Evolutionary conservation across 1,284 basidiomycete genomes (phyloP), one percentile per base, ranked within the genome.

Genomic region (Leccinum fuscescens): DNA sequence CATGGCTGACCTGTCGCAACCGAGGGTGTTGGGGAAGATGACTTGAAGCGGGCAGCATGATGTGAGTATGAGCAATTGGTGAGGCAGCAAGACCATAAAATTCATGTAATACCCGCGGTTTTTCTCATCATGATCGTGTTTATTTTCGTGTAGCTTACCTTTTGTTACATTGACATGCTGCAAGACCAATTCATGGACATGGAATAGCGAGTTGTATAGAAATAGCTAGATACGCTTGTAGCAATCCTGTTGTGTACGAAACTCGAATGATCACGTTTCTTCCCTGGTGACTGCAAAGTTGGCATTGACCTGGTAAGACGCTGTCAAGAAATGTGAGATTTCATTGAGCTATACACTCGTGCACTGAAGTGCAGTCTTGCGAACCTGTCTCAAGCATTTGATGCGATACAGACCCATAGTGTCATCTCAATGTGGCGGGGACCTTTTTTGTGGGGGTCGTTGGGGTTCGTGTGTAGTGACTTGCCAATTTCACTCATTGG

Each of bases 1-100:
- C 78, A 92, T 92, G 88, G 88, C 89, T 37, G 89, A 92, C 69
- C 77, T 92, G 48, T 80, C 81, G 64, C 90, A 92, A 73, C 90
- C 90, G 53, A 83, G 90, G 65, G 88, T 92, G 64, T 76, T 92
- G 61, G 88, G 88, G 61, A 84, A 85, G 73, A 78, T 89, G 73
- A 58, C 35, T 48, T 72, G 44, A 60, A 49, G 42, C 54, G 35
- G 29, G 33, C 2, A 24, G 17, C 22, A 53, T 4, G 37, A 12
- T 12, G 46, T 27, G 55, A 53, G 57, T 17, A 17, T 35, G 14
- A 8, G 17, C 39, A 6, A 6, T 33, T 35, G 8, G 53, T 22
- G 27, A 51, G 49, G 44, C 44, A 66, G 17, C 51, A 27, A 56
- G 62, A 58, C 24, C 5, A 27, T 54, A 65, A 59, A 58, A 33